Conservation (phyloP, 2,329 filamentous ascomycete species). For the Pezicula rhizophila region DNA sequence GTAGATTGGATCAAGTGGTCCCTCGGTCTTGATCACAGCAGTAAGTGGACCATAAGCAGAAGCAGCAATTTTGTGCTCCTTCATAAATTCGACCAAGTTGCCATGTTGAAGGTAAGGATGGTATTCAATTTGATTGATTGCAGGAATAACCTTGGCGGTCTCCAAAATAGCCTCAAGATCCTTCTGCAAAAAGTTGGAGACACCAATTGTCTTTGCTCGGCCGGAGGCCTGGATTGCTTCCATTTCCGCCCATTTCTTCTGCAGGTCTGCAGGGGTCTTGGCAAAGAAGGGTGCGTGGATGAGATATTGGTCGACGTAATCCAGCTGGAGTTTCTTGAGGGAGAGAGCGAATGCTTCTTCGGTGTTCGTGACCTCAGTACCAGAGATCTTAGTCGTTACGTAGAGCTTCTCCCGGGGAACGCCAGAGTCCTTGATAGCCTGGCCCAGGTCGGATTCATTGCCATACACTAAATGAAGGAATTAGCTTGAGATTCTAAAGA, state of each 20-base stretch:
- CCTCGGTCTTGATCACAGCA: constrained; percentile 41
- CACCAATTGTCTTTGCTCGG: constrained; percentile 64
- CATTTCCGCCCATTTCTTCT: constrained; percentile 51
- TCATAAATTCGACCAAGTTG: constrained; percentile 51
- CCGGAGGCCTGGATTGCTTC: constrained; percentile 63
- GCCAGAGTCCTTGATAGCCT: constrained; percentile 61
- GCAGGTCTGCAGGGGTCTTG: constrained; percentile 44
- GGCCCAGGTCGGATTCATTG: constrained; percentile 65
- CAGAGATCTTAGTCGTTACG: constrained; percentile 55
- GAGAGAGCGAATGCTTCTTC: constrained; percentile 50
- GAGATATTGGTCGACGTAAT: constrained; percentile 68
- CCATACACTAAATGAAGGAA: constrained; percentile 43
- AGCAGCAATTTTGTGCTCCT: constrained; percentile 49
- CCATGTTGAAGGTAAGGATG: constrained; percentile 70
- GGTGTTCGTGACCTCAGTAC: constrained; percentile 26
- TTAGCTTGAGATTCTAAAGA: constrained; percentile 25
- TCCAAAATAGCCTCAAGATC: constrained; percentile 51
- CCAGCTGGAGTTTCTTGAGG: constrained; percentile 58
- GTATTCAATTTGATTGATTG: constrained; percentile 75
- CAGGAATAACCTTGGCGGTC: constrained; percentile 57
- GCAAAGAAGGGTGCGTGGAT: constrained; percentile 54
- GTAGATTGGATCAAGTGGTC: constrained; percentile 48
- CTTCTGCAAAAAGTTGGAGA: constrained; percentile 64
- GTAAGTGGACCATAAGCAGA: constrained; percentile 51
- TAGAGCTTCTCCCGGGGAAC: constrained; percentile 63